These are phyloP conservation scores for Ganoderma lucidum DNA, from an alignment of 1,284 basidiomycete genomes.

Conservation along the genomic window DNA sequence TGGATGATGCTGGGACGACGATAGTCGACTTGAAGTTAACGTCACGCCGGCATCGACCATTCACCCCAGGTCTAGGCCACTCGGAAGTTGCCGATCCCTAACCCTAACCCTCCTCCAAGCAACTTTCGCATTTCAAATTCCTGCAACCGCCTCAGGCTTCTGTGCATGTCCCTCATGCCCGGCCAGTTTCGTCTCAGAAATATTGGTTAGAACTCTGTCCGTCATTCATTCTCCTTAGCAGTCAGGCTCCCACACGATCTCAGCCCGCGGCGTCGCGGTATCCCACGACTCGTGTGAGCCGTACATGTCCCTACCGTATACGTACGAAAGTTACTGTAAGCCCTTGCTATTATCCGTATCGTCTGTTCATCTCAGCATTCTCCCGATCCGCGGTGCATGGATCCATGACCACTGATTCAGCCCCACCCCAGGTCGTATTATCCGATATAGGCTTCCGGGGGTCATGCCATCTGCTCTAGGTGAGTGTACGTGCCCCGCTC, in stretches of 20 bases:
- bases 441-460: neutral
- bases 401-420: neutral
- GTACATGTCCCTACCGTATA: neutral
- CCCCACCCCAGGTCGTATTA: neutral
- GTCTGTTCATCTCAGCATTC: neutral
- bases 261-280: neutral
- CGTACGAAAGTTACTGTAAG: neutral
- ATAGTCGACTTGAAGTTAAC: neutral
- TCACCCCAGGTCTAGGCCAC: too few species aligned
- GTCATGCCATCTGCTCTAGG: neutral
- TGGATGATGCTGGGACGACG: neutral
- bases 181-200: too few species aligned
- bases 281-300: neutral
- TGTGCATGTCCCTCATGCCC: neutral
- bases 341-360: neutral
- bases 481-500: neutral
- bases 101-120: neutral
- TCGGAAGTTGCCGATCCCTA: constrained; percentile 7
- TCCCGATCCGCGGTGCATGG: neutral
- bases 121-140: too few species aligned
- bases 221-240: neutral
- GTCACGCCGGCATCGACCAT: too few species aligned
- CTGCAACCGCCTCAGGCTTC: too few species aligned
- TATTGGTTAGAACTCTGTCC: neutral
- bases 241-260: neutral